Percentiles rank a stretch among this genome's conserved stretches.
phyloP scores from a whole-genome alignment of 345 rosid species.

The Moringa oleifera region DNA sequence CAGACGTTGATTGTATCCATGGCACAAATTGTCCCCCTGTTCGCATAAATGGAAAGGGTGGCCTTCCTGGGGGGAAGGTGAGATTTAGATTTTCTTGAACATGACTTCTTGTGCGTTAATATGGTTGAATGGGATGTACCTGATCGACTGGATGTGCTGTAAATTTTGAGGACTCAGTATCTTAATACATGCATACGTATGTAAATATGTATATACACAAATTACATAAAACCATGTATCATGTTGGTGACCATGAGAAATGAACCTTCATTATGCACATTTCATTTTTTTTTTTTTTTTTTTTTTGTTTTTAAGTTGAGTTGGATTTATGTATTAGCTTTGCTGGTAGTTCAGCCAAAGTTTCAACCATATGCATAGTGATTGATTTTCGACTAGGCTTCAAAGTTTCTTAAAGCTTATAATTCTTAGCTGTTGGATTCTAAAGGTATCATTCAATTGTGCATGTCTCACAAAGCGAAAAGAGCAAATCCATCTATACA shows the following conservation, averaged over 20 bases:
- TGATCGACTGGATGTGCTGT: not conserved
- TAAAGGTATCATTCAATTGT: not conserved
- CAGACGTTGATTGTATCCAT: conserved; percentile 62
- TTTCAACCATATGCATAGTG: no score
- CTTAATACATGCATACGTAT: not conserved
- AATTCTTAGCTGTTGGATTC: not conserved
- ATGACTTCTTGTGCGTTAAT: not conserved
- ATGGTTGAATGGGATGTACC: not conserved
- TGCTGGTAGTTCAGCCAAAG: not conserved
- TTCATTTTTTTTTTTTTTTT: no score
- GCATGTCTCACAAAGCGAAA: not conserved
- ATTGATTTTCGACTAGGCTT: not conserved
- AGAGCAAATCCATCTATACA: not conserved
- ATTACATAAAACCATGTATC: not conserved
- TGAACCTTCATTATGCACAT: no score
- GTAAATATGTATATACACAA: no score
- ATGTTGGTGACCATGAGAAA: not conserved
- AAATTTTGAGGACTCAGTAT: not conserved
- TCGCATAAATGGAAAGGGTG: conserved; percentile 69
- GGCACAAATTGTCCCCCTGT: conserved; percentile 93
- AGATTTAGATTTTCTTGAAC: conserved; percentile 9
- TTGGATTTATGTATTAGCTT: not conserved
- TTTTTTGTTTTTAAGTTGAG: not conserved
- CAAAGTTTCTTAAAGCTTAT: not conserved
- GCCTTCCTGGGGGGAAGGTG: conserved; percentile 97